These are phyloP conservation scores for Myxozyma nipponensis DNA, from an alignment of 805 yeast species.

Conservation along the genomic window DNA sequence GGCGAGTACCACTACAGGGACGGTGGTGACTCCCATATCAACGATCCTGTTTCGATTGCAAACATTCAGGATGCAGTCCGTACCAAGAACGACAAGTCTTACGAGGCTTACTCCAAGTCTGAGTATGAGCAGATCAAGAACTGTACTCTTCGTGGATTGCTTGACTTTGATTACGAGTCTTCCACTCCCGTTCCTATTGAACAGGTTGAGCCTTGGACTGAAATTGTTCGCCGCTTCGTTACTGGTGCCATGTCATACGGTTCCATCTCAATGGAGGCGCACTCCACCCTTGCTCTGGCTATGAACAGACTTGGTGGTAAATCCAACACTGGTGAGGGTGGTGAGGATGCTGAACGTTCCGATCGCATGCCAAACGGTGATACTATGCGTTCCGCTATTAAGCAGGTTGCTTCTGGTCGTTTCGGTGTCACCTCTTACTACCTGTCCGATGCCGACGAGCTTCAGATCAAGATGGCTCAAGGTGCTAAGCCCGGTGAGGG, in stretches of 20 bases:
- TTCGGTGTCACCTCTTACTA: constrained; percentile 96
- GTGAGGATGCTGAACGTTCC: constrained; percentile 93
- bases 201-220: constrained; percentile 99
- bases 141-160: constrained; percentile 90
- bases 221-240: constrained; percentile 91
- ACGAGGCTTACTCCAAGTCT: constrained; percentile 81
- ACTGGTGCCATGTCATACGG: constrained; percentile 99
- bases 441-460: constrained; percentile 92
- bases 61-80: constrained; percentile 97
- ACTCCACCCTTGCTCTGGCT: constrained; percentile 95
- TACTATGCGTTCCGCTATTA: constrained; percentile 97
- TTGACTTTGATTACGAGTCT: constrained; percentile 78
- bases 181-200: constrained; percentile 82
- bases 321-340: constrained; percentile 99
- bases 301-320: constrained; percentile 98
- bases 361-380: constrained; percentile 79
- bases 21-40: constrained; percentile 94
- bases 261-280: constrained; percentile 97
- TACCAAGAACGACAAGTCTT: constrained; percentile 90
- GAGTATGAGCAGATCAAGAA: constrained; percentile 88
- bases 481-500: constrained; percentile 99
- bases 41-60: constrained; percentile 93
- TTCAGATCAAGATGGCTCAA: constrained; percentile 98
- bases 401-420: constrained; percentile 96
- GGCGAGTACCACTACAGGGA: constrained; percentile 99